phyloP scores from a whole-genome alignment of 805 yeast genomes.

The Candida fluviatilis region DNA sequence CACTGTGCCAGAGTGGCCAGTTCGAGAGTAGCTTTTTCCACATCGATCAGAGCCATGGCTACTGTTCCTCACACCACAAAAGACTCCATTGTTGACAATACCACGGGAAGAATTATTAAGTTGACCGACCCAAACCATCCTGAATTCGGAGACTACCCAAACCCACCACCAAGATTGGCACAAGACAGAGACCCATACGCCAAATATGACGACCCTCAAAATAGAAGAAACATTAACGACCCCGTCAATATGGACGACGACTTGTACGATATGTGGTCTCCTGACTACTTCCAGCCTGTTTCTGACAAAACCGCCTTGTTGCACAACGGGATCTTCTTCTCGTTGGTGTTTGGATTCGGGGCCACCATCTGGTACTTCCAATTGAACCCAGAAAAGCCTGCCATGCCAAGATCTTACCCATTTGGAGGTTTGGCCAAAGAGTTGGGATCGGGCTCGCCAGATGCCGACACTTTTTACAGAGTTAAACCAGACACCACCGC shows the following conservation, averaged over 20 bases:
- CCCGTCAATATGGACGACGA: slow-evolving; percentile 72
- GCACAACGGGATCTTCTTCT: slow-evolving; percentile 50
- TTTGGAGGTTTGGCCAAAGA: slow-evolving; percentile 70
- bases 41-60: neutral
- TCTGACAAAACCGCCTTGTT: slow-evolving; percentile 57
- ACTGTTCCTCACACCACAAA: slow-evolving; percentile 14
- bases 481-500: slow-evolving; percentile 39
- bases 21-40: neutral
- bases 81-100: slow-evolving; percentile 36
- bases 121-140: slow-evolving; percentile 41
- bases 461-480: slow-evolving; percentile 40
- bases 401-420: slow-evolving; percentile 73
- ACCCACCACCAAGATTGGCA: slow-evolving; percentile 53
- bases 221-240: slow-evolving; percentile 73
- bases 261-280: slow-evolving; percentile 79
- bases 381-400: slow-evolving; percentile 61
- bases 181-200: slow-evolving; percentile 67
- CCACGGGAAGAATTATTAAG: slow-evolving; percentile 33
- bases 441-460: slow-evolving; percentile 58
- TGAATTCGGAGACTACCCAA: slow-evolving; percentile 56
- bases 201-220: slow-evolving; percentile 76
- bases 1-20: neutral
- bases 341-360: slow-evolving; percentile 41
- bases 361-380: slow-evolving; percentile 39
- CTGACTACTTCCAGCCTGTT: slow-evolving; percentile 64